These are phyloP conservation scores for Fusarium ramigenum DNA, from an alignment of 2,329 filamentous ascomycete genomes.

Conservation along the genomic window DNA sequence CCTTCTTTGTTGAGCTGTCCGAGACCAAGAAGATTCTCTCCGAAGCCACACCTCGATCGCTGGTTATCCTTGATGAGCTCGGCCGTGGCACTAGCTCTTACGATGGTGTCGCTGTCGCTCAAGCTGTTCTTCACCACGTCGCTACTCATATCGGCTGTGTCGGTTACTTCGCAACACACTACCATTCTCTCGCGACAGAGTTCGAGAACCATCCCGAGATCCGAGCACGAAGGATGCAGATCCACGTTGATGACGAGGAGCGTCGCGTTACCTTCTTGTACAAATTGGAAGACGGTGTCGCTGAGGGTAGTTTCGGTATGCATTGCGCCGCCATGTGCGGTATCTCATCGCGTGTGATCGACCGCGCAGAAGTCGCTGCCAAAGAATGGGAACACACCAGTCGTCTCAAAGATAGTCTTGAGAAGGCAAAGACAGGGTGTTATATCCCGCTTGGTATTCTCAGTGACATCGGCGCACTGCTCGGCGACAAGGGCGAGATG, in stretches of 20 bases:
- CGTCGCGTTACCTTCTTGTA: constrained; percentile 96
- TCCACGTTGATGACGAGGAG: constrained; percentile 86
- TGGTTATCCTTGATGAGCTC: constrained; percentile 96
- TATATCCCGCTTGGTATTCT: constrained; percentile 87
- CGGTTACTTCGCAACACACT: constrained; percentile 98
- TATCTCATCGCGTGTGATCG: constrained; percentile 83
- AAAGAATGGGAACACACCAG: constrained; percentile 96
- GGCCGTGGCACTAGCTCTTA: constrained; percentile 95
- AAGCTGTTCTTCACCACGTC: constrained; percentile 96
- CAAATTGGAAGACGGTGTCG: constrained; percentile 90
- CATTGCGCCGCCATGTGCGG: constrained; percentile 99
- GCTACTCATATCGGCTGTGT: constrained; percentile 92
- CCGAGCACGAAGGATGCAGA: constrained; percentile 87
- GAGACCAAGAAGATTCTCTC: constrained; percentile 98
- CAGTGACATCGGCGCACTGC: constrained; percentile 84
- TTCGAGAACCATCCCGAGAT: constrained; percentile 93
- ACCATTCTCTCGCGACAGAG: constrained; percentile 91
- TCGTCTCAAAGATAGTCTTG: constrained; percentile 85
- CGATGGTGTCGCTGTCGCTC: constrained; percentile 94
- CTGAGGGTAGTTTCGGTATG: constrained; percentile 98
- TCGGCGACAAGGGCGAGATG: constrained; percentile 67
- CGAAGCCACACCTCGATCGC: constrained; percentile 90
- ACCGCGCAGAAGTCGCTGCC: constrained; percentile 87
- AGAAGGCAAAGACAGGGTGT: constrained; percentile 79
- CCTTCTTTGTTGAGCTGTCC: constrained; percentile 96